These are phyloP conservation scores for Astrocystis sublimbata DNA, from an alignment of 495 filamentous ascomycete genomes.

Conservation along the genomic window DNA sequence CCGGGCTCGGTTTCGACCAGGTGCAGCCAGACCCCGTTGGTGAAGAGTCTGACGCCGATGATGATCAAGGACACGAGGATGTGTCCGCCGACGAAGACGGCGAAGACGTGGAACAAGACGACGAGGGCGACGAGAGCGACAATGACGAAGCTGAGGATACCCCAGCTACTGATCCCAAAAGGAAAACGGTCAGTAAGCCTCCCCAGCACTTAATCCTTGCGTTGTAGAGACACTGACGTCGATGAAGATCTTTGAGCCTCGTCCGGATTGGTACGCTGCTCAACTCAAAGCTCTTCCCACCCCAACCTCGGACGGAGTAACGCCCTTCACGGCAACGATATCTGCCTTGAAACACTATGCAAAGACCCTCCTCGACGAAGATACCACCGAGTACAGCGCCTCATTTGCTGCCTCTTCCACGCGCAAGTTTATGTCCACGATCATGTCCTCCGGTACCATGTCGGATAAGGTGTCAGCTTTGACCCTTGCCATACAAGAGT, in stretches of 20 bases:
- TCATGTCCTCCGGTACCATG: constrained; percentile 94
- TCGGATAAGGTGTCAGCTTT: constrained; percentile 96
- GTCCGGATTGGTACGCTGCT: constrained; percentile 82
- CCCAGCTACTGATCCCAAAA: constrained; percentile 24
- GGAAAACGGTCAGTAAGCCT: constrained; percentile 47
- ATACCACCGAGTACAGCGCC: constrained; percentile 62
- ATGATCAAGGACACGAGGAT: constrained; percentile 25
- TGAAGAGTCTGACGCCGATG: constrained; percentile 33
- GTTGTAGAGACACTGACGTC: constrained; percentile 1
- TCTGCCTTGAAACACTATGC: constrained; percentile 76
- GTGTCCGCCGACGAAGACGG: constrained; percentile 11
- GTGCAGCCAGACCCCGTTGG: constrained; percentile 27
- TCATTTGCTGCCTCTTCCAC: constrained; percentile 66
- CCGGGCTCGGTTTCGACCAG: constrained; percentile 49
- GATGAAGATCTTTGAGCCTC: constrained; percentile 67
- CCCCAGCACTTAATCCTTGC: constrained; percentile 18
- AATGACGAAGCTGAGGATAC: constrained; percentile 26
- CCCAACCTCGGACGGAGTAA: constrained; percentile 46
- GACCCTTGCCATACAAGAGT: constrained; percentile 92
- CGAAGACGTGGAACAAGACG: constrained; percentile 10
- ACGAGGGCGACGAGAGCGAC: constrained; percentile 25
- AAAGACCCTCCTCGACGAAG: constrained; percentile 69
- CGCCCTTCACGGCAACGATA: constrained; percentile 59
- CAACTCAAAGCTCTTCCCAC: constrained; percentile 58
- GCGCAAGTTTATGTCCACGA: constrained; percentile 90